These are phyloP conservation scores for Tolypocladium tropicale DNA, from an alignment of 2,329 filamentous ascomycete genomes.

Conservation along the genomic window DNA sequence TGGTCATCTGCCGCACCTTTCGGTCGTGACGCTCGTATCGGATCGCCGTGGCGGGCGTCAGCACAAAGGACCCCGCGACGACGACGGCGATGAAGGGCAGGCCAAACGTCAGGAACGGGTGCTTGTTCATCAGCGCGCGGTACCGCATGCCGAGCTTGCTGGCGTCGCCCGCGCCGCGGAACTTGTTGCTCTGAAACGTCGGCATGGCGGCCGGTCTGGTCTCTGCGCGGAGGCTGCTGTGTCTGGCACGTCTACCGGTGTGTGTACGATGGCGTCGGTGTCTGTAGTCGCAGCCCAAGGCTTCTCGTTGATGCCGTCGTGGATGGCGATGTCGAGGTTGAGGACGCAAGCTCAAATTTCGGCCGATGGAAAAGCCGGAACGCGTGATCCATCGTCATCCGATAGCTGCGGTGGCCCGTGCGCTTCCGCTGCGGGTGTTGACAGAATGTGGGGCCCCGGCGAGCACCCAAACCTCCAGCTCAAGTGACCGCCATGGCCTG, in stretches of 20 bases:
- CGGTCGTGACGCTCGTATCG: constrained; percentile 90
- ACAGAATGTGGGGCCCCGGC: not conserved
- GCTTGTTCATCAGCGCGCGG: constrained; percentile 61
- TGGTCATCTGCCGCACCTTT: constrained; percentile 73
- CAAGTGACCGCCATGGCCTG: too few species aligned
- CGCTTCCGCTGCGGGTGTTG: not conserved
- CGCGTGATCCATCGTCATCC: not conserved
- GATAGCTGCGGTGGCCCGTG: not conserved
- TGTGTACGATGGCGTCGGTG: not conserved
- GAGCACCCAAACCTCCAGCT: too few species aligned
- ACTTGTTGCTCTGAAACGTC: constrained; percentile 61
- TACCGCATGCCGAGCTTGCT: constrained; percentile 67
- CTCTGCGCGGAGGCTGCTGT: not conserved
- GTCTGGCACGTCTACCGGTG: not conserved
- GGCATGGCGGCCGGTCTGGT: constrained; percentile 18
- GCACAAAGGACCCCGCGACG: constrained; percentile 82
- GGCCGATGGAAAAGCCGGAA: not conserved
- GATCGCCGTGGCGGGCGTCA: constrained; percentile 88
- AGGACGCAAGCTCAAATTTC: not conserved
- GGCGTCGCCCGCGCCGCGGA: constrained; percentile 53
- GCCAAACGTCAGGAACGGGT: constrained; percentile 88
- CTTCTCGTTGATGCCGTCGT: not conserved
- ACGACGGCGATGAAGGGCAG: constrained; percentile 87
- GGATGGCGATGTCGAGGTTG: not conserved
- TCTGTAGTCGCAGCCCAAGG: not conserved